Percentiles rank a stretch among this genome's conserved stretches.
These are phyloP conservation scores for Coniochaeta sp. DNA, from an alignment of 2,329 filamentous ascomycete species.

Conservation along the genomic window DNA sequence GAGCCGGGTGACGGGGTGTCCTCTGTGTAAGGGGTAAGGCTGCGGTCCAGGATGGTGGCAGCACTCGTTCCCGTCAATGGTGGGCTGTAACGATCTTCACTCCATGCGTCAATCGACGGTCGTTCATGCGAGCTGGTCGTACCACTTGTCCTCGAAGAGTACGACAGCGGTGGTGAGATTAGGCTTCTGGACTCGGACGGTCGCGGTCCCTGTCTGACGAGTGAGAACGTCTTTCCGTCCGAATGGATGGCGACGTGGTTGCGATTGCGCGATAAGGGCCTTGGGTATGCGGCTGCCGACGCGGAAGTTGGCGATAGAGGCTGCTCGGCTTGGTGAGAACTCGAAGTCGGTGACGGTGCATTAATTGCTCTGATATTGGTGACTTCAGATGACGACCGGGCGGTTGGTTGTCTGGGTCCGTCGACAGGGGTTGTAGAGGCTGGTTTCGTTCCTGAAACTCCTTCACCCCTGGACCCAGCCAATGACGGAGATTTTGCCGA, in stretches of 20 bases:
- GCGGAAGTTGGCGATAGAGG: constrained; percentile 14
- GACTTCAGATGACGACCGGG: constrained; percentile 29
- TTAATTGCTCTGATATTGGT: constrained; percentile 29
- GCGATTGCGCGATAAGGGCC: constrained; percentile 30
- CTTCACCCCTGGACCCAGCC: constrained; percentile 26
- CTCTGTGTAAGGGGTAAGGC: constrained; percentile 23
- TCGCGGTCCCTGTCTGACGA: constrained; percentile 27
- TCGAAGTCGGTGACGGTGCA: constrained; percentile 21
- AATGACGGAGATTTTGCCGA: constrained; percentile 26
- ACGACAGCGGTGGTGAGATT: constrained; percentile 34
- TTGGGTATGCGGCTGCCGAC: constrained; percentile 13
- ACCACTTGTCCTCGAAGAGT: constrained; percentile 24
- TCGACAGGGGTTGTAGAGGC: constrained; percentile 12
- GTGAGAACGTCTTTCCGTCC: constrained; percentile 50
- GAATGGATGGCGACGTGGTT: constrained; percentile 44
- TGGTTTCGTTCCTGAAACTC: constrained; percentile 40
- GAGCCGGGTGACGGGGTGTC: constrained; percentile 22
- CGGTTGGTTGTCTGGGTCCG: constrained; percentile 22
- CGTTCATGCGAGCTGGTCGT: constrained; percentile 44
- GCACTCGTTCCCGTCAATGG: constrained; percentile 32
- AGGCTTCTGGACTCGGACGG: constrained; percentile 19
- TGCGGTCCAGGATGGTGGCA: constrained; percentile 36
- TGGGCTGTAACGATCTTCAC: constrained; percentile 40
- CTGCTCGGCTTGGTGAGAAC: constrained; percentile 10
- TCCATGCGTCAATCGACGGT: constrained; percentile 39